Percentiles rank a stretch among this genome's conserved stretches.
Conservation (phyloP, 352 stramenopile genomes). For the Phytopythium mirpurense region DNA sequence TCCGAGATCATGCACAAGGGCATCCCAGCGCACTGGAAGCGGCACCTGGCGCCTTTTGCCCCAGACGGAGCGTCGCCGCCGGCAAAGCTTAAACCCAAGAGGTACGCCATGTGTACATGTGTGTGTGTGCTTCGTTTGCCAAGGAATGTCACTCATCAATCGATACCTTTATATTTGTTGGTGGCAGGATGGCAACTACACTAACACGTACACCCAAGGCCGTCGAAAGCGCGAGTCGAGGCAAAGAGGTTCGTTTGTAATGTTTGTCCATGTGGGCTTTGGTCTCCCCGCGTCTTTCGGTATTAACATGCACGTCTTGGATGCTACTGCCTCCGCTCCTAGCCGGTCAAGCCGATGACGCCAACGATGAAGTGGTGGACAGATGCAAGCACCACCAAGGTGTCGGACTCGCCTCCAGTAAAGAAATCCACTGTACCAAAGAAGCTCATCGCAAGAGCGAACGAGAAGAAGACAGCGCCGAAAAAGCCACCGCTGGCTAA, state of each 20-base stretch:
- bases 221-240: not conserved
- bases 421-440: constrained; percentile 1
- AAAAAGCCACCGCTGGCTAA: constrained; percentile 11
- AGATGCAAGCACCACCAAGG: constrained; percentile 11
- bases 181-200: too few species aligned
- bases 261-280: not conserved
- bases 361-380: constrained; percentile 48
- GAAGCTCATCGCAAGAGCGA: constrained; percentile 10
- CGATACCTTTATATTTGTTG: not conserved
- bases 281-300: not conserved
- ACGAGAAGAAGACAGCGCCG: constrained; percentile 9
- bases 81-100: not conserved
- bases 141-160: not conserved
- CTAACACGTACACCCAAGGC: not conserved
- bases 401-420: not conserved
- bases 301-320: not conserved
- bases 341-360: constrained; percentile 17
- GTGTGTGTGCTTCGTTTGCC: not conserved
- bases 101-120: not conserved
- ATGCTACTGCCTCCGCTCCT: not conserved
- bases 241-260: constrained; percentile 4
- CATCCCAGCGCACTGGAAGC: constrained; percentile 43
- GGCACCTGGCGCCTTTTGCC: constrained; percentile 18
- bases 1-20: constrained; percentile 50
- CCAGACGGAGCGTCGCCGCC: not conserved